Evolutionary conservation across 116 monocot species (phyloP), one percentile per base, ranked within the genome.

Genomic region (Zostera marina): DNA sequence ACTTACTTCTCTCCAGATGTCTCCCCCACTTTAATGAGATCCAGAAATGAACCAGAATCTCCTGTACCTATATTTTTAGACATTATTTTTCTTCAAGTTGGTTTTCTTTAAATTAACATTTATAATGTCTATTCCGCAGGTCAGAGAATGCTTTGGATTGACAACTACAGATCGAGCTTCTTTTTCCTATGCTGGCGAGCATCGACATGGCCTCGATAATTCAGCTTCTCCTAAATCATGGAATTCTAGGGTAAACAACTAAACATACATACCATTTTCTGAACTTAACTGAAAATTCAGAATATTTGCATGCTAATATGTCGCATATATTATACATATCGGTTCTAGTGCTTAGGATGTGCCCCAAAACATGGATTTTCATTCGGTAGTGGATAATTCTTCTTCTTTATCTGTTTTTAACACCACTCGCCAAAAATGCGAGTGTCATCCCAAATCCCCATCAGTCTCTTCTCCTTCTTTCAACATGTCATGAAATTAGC

Each of bases 41-140:
- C 85, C 67, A 79, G 76, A 63, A 76, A 70, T 63, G 81, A 81
- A 21, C 53, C 62, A 52, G 44, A 60, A 11, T 56, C 68, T 42
- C 63, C 72, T 42, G 60, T 44, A 26, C 32, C 56, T 0, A 65
- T 69, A 53, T 48, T 72, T 38, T 14, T 70, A 46, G 22, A 49
- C 61, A 51, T 48, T 9, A 23, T 61, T 24, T 21, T 72, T 70
- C 72, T 68, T 58, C 61, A 71, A 63, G 41, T 65, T 52, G 76
- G 79, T 40, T 49, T 15, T 17, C 46, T 8, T 58, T 65, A 32
- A n/a, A 44, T 17, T 16, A 10, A 6, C 66, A 66, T 46, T 19
- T 64, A 42, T 76, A 56, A 3, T 41, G 54, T 59, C 47, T 41
- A 44, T 62, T 51, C 42, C 19, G 13, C 72, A 73, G 58, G 44